Evolutionary conservation across 352 stramenopile genomes (phyloP).

Genomic region (Pythium folliculosum): DNA sequence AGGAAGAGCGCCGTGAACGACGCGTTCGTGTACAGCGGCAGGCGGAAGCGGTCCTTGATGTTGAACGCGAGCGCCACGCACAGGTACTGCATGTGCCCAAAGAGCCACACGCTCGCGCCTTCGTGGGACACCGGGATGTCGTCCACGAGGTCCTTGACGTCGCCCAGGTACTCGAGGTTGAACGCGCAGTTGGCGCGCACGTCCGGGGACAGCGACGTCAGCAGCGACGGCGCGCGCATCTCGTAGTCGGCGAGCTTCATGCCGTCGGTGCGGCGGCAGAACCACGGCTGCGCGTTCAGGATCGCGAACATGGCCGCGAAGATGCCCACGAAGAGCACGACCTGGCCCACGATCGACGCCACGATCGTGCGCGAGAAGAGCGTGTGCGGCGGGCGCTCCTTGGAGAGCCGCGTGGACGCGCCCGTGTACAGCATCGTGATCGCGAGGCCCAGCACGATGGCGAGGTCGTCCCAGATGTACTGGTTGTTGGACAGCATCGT

Average conservation of each 20-base stretch:
- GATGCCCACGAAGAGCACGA: conserved; percentile 46
- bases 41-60: conserved; percentile 51
- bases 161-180: conserved; percentile 33
- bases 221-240: conserved; percentile 7
- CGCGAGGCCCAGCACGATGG: conserved; percentile 48
- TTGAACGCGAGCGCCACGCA: conserved; percentile 59
- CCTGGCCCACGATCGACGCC: conserved; percentile 48
- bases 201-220: conserved; percentile 2
- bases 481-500: conserved; percentile 59
- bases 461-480: conserved; percentile 60
- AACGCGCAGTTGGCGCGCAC: conserved; percentile 30
- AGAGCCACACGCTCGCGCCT: conserved; percentile 58
- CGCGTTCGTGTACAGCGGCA: conserved; percentile 50
- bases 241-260: conserved; percentile 29
- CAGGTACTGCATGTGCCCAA: conserved; percentile 55
- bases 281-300: conserved; percentile 40
- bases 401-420: conserved; percentile 35
- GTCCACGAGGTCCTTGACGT: conserved; percentile 29
- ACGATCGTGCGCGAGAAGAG: conserved; percentile 60
- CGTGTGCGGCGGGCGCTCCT: conserved; percentile 40
- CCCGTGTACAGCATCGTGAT: conserved; percentile 60
- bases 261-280: conserved; percentile 42
- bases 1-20: conserved; percentile 37
- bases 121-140: conserved; percentile 47
- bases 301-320: conserved; percentile 45